Percentiles rank a stretch among this genome's conserved stretches.
Evolutionary conservation across 2,329 filamentous ascomycete genomes (phyloP).

Genomic region (Aschersonia sp.): DNA sequence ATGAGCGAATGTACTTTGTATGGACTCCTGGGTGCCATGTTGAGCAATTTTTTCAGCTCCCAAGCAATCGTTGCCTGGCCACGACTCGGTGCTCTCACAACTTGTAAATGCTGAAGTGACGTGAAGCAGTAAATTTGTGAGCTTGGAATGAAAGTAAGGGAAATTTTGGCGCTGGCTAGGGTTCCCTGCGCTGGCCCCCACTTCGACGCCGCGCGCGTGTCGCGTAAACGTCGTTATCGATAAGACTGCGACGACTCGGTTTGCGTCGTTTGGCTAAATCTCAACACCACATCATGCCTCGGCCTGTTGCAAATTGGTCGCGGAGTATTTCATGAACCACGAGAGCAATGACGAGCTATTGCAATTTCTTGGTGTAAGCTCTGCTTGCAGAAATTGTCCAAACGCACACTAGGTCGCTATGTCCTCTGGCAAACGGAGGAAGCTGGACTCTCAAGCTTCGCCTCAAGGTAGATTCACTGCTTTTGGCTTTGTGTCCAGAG

Average conservation of each 20-base stretch:
- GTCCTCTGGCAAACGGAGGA: slow-evolving; percentile 20
- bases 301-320: no score
- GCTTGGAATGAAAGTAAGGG: not conserved
- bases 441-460: slow-evolving; percentile 15
- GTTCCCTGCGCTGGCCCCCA: slow-evolving; percentile 1
- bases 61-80: slow-evolving; percentile 1
- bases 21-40: slow-evolving; percentile 21
- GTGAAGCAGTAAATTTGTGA: slow-evolving; percentile 4
- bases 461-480: slow-evolving; percentile 15
- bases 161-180: slow-evolving; percentile 4
- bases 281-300: no score
- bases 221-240: not conserved
- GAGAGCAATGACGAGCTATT: no score
- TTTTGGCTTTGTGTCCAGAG: not conserved
- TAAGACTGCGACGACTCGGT: not conserved
- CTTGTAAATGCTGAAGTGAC: not conserved
- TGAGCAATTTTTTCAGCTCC: slow-evolving; percentile 5
- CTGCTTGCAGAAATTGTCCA: no score
- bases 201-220: not conserved
- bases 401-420: not conserved
- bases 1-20: slow-evolving; percentile 22
- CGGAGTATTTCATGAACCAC: no score
- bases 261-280: no score
- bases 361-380: no score
- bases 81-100: not conserved